phyloP scores from a whole-genome alignment of 1,284 basidiomycete species.

The Coniophora puteana region DNA sequence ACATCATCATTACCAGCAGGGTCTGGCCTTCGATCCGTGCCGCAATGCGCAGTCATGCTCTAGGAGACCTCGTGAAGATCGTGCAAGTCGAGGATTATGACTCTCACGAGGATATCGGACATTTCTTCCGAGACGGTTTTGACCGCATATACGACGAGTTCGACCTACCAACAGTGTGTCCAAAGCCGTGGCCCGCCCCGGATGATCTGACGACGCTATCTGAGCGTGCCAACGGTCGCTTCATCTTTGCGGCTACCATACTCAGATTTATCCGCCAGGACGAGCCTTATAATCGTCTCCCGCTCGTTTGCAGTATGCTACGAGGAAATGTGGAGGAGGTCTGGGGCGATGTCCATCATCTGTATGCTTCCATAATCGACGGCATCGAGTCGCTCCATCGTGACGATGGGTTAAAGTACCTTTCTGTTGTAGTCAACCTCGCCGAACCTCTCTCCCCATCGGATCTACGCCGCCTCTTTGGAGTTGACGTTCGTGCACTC shows the following conservation, averaged over 20 bases:
- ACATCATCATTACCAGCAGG: slow-evolving; percentile 15
- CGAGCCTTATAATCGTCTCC: no score
- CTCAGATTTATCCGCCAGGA: slow-evolving; percentile 22
- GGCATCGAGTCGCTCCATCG: no score
- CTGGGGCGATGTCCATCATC: no score
- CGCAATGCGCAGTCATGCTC: slow-evolving; percentile 5
- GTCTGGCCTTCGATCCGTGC: slow-evolving; percentile 14
- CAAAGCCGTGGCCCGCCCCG: slow-evolving; percentile 21
- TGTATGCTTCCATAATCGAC: no score
- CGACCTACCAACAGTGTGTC: slow-evolving; percentile 7
- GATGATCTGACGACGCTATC: slow-evolving; percentile 17
- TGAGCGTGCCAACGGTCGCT: slow-evolving; percentile 21
- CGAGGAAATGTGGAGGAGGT: no score
- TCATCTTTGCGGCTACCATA: slow-evolving; percentile 23
- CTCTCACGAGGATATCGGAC: slow-evolving; percentile 16
- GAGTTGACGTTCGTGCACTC: no score
- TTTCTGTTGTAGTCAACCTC: no score
- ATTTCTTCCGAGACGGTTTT: slow-evolving; percentile 13
- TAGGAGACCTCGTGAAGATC: slow-evolving; percentile 3
- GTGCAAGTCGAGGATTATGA: slow-evolving; percentile 15
- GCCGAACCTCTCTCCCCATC: no score
- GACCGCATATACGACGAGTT: slow-evolving; percentile 12
- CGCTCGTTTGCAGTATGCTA: no score
- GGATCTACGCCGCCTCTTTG: no score
- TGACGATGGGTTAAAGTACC: no score